Conservation (phyloP, 805 yeast species). For the Henningerozyma blattae region DNA sequence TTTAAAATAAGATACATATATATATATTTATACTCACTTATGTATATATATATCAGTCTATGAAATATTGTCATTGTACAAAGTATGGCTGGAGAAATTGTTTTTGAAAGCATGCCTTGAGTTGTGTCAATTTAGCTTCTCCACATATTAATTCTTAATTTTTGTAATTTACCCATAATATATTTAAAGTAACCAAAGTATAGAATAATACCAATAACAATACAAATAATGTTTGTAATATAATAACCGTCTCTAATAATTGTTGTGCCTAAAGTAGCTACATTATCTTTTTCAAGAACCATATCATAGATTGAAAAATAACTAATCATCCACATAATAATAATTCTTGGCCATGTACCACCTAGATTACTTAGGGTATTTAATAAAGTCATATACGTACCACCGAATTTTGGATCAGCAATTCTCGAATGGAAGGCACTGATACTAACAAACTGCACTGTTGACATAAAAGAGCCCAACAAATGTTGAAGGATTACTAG, state of each 20-base stretch:
- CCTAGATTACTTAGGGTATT: slow-evolving; percentile 90
- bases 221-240: slow-evolving; percentile 62
- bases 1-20: too few relatives aligned
- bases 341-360: slow-evolving; percentile 94
- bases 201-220: slow-evolving; percentile 48
- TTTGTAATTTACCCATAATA: slow-evolving; percentile 54
- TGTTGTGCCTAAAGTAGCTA: slow-evolving; percentile 1
- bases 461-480: slow-evolving; percentile 81
- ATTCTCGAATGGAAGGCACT: slow-evolving; percentile 92
- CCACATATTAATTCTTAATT: slow-evolving; percentile 69
- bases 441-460: slow-evolving; percentile 88
- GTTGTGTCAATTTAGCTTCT: slow-evolving; percentile 31
- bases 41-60: too few relatives aligned
- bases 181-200: slow-evolving; percentile 55
- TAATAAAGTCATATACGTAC: slow-evolving; percentile 93
- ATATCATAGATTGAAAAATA: slow-evolving; percentile 56
- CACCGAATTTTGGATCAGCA: slow-evolving; percentile 93
- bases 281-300: too few relatives aligned
- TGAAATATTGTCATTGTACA: too few relatives aligned
- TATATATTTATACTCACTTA: too few relatives aligned
- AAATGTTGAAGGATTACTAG: slow-evolving; percentile 73
- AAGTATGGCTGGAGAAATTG: too few relatives aligned
- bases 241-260: slow-evolving; percentile 72
- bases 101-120: too few relatives aligned
- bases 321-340: slow-evolving; percentile 73